Percentiles rank a stretch among this genome's conserved stretches.
Evolutionary conservation across 768 basidiomycete species (phyloP).

Genomic region (Xerocomus spinulosus): DNA sequence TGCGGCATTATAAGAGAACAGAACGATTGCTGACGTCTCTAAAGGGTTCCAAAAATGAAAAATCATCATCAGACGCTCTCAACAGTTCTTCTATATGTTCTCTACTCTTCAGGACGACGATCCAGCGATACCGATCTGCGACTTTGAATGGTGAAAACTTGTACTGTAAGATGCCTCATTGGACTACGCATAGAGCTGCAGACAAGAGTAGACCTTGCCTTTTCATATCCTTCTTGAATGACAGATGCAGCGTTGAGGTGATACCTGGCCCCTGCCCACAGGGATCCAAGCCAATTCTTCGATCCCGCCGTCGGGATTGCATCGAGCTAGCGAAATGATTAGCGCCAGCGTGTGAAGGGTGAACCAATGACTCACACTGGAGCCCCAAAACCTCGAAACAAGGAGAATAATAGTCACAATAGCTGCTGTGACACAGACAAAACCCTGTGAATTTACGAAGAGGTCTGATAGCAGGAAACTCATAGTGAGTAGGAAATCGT

Average conservation of each 20-base stretch:
- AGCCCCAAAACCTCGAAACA: too few species aligned
- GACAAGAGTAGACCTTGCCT: too few species aligned
- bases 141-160: not conserved
- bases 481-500: not conserved
- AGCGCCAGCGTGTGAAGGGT: too few species aligned
- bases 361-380: too few species aligned
- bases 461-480: not conserved
- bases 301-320: too few species aligned
- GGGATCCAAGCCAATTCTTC: too few species aligned
- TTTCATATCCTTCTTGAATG: too few species aligned
- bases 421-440: not conserved
- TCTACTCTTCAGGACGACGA: not conserved
- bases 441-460: not conserved
- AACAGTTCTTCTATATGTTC: not conserved
- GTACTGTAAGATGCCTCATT: not conserved
- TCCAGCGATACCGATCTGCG: not conserved
- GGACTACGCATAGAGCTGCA: too few species aligned
- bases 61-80: not conserved
- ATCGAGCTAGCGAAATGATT: too few species aligned
- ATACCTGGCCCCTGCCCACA: too few species aligned
- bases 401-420: too few species aligned
- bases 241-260: too few species aligned
- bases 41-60: not conserved
- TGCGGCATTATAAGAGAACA: not conserved
- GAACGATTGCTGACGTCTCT: not conserved